Percentiles rank a stretch among this genome's conserved stretches.
Evolutionary conservation across 306 rosid species (phyloP).

Genomic region (Lathyrus oleraceus): DNA sequence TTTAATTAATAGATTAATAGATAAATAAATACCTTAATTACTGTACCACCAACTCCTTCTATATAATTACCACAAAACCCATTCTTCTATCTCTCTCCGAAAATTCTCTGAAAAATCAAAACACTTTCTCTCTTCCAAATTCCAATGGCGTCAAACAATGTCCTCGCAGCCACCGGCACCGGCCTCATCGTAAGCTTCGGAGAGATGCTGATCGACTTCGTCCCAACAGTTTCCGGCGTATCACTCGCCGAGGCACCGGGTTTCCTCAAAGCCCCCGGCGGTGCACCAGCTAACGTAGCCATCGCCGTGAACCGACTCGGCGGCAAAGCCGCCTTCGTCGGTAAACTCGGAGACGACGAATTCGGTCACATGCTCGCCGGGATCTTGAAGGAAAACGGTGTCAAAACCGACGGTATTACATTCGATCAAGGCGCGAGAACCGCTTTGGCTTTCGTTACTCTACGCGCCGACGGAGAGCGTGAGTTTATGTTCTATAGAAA

Average conservation of each 20-base stretch:
- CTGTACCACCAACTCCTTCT: background rate
- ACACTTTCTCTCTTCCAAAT: background rate
- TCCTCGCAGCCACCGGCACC: slow-evolving; percentile 50
- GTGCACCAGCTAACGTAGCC: slow-evolving; percentile 92
- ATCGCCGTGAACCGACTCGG: slow-evolving; percentile 78
- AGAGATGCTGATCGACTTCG: slow-evolving; percentile 91
- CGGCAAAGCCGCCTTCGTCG: slow-evolving; percentile 72
- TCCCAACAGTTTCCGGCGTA: slow-evolving; percentile 75
- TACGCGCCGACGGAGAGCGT: slow-evolving; percentile 92
- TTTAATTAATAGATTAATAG: no score
- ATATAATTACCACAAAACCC: slow-evolving; percentile 23
- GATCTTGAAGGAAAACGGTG: slow-evolving; percentile 74
- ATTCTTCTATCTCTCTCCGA: background rate
- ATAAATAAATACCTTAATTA: background rate
- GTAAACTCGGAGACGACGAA: slow-evolving; percentile 82
- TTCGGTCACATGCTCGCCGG: slow-evolving; percentile 84
- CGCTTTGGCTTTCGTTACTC: slow-evolving; percentile 88
- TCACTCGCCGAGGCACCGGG: slow-evolving; percentile 88
- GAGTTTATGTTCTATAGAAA: slow-evolving; percentile 98
- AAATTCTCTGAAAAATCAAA: background rate
- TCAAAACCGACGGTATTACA: slow-evolving; percentile 53
- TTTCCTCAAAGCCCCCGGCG: slow-evolving; percentile 90
- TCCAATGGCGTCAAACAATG: slow-evolving; percentile 46
- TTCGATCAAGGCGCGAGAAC: slow-evolving; percentile 86
- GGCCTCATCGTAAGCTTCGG: slow-evolving; percentile 82